Evolutionary conservation across 208 protist species (phyloP).

Genomic region (Crithidia brevicula): DNA sequence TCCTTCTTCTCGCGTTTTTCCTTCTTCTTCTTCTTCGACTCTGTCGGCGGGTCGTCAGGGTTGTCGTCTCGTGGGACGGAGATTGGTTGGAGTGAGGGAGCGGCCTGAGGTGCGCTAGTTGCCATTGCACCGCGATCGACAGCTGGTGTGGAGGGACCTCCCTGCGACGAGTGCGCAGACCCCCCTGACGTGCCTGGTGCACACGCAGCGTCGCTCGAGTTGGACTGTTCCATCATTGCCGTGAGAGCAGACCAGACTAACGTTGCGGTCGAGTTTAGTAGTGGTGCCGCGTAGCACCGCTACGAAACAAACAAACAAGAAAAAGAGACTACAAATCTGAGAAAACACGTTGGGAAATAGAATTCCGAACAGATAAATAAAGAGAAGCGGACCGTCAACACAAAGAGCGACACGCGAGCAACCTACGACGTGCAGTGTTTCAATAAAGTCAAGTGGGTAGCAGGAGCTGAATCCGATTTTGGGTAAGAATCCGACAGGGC

Average conservation of each 20-base stretch:
- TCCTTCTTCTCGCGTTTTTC: slow-evolving; percentile 21
- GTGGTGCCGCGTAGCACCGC: too few relatives aligned
- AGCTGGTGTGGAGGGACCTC: background rate
- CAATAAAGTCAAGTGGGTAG: too few relatives aligned
- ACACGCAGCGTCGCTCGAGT: background rate
- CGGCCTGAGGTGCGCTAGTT: background rate
- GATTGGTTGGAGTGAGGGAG: background rate
- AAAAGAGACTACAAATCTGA: slow-evolving; percentile 1
- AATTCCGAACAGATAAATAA: background rate
- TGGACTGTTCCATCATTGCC: background rate
- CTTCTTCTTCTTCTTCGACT: slow-evolving; percentile 19
- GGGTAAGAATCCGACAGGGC: too few relatives aligned
- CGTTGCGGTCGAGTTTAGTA: too few relatives aligned
- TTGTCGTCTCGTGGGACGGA: background rate
- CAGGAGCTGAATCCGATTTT: too few relatives aligned
- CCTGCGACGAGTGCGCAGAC: slow-evolving; percentile 8
- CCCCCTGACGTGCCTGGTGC: background rate
- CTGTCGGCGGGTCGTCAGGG: background rate
- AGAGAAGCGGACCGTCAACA: background rate
- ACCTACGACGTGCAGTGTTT: too few relatives aligned
- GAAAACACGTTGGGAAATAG: background rate
- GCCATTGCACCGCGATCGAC: background rate
- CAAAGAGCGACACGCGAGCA: too few relatives aligned
- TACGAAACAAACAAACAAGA: slow-evolving; percentile 1
- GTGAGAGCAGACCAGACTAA: too few relatives aligned